Percentiles rank a stretch among this genome's conserved stretches.
Conservation (phyloP, 345 rosid species). For the Salix caprea region DNA sequence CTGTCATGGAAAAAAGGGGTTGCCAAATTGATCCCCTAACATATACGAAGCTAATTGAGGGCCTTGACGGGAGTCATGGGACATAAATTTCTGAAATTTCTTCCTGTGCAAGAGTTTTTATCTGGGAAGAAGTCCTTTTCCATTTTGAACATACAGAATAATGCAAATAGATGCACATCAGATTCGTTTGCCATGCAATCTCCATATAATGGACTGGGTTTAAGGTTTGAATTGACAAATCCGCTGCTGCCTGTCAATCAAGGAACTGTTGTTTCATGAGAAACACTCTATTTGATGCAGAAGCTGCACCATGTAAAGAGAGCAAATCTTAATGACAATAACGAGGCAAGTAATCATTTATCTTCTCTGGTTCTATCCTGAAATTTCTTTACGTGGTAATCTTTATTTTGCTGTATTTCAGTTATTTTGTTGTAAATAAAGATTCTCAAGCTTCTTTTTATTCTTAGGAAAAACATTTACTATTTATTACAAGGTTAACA, state of each 20-base stretch:
- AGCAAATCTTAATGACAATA: neutral
- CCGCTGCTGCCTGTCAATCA: neutral
- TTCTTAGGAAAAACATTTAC: no score
- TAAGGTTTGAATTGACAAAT: neutral
- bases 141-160: neutral
- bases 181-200: neutral
- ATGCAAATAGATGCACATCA: neutral
- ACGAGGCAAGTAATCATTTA: neutral
- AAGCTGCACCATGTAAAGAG: neutral
- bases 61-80: slow-evolving; percentile 35
- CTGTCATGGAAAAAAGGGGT: slow-evolving; percentile 59
- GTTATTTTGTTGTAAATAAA: no score
- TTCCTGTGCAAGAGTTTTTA: neutral
- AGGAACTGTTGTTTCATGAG: neutral
- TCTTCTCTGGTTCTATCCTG: neutral
- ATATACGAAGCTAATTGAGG: slow-evolving; percentile 53
- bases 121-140: neutral
- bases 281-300: neutral
- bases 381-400: neutral
- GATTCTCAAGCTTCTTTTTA: no score
- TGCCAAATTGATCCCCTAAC: slow-evolving; percentile 61
- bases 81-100: neutral
- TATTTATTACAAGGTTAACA: no score
- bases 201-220: neutral
- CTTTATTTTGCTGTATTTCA: no score